Percentiles rank a stretch among this genome's conserved stretches.
Evolutionary conservation across 2,329 filamentous ascomycete species (phyloP).

Genomic region (Aureobasidium namibiae): DNA sequence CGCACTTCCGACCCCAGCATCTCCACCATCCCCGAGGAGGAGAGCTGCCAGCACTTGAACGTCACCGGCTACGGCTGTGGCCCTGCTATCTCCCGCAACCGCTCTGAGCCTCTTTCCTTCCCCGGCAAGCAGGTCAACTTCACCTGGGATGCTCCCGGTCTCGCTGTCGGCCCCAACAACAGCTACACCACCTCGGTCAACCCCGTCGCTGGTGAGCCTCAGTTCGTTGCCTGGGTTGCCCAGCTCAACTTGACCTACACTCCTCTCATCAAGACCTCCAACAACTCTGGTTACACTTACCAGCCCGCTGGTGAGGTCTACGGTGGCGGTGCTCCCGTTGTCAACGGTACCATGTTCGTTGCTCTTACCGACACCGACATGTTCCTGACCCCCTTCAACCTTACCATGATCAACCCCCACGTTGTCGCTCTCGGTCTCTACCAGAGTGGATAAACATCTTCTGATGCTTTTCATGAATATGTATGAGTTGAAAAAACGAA

Average conservation of each 20-base stretch:
- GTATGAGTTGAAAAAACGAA: not conserved
- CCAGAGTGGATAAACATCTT: conserved; percentile 33
- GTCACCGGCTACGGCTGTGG: conserved; percentile 49
- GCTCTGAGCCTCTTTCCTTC: conserved; percentile 62
- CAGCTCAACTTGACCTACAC: conserved; percentile 56
- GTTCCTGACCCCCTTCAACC: conserved; percentile 67
- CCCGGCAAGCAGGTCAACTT: conserved; percentile 65
- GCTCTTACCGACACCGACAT: conserved; percentile 62
- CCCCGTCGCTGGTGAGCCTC: conserved; percentile 44
- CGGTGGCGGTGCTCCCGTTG: conserved; percentile 56
- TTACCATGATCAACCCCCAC: conserved; percentile 66
- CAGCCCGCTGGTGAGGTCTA: conserved; percentile 66
- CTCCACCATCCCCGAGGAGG: conserved; percentile 34
- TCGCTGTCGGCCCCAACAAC: conserved; percentile 68
- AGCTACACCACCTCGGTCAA: conserved; percentile 60
- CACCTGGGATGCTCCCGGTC: conserved; percentile 63
- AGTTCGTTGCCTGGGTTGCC: conserved; percentile 66
- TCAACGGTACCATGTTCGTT: conserved; percentile 75
- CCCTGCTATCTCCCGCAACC: conserved; percentile 60
- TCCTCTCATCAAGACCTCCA: conserved; percentile 55
- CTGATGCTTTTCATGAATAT: not conserved
- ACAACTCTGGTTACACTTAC: conserved; percentile 55
- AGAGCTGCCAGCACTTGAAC: conserved; percentile 52
- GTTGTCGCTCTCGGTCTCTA: conserved; percentile 68
- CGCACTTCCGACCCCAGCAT: conserved; percentile 49